phyloP scores from a whole-genome alignment of 192 early-diverging fungal species.

The Phlyctochytrium bullatum region DNA sequence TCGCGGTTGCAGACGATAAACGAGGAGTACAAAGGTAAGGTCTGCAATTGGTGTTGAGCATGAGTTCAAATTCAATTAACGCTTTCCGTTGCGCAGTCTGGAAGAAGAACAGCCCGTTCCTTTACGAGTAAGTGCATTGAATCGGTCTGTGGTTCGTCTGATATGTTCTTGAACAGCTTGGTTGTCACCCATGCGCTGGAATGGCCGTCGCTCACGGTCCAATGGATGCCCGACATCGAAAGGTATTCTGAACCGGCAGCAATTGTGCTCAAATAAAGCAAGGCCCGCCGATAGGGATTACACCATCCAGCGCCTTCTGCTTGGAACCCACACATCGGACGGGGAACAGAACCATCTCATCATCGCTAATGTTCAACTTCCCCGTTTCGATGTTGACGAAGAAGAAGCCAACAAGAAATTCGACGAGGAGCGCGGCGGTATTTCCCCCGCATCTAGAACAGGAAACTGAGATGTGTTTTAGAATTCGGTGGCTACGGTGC shows the following conservation, averaged over 20 bases:
- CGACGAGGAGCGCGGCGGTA: constrained; percentile 75
- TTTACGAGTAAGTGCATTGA: constrained; percentile 74
- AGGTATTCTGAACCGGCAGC: constrained; percentile 56
- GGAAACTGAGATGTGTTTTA: too few species aligned
- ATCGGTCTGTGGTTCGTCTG: too few species aligned
- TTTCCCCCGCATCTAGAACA: too few species aligned
- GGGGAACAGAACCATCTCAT: constrained; percentile 97
- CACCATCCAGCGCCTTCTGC: constrained; percentile 79
- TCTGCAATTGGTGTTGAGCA: too few species aligned
- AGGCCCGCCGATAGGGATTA: constrained; percentile 91
- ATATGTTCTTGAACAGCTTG: constrained; percentile 57
- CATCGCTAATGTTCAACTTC: constrained; percentile 88
- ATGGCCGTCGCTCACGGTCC: constrained; percentile 96
- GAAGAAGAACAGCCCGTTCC: constrained; percentile 99
- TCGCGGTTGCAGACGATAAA: constrained; percentile 19
- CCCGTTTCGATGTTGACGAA: constrained; percentile 64
- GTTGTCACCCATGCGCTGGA: constrained; percentile 97
- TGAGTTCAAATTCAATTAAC: neutral
- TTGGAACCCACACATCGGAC: constrained; percentile 97
- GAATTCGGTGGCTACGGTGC: constrained; percentile 81
- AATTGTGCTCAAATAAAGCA: neutral
- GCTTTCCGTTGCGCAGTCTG: too few species aligned
- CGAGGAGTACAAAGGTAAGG: constrained; percentile 30
- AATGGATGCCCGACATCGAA: constrained; percentile 96
- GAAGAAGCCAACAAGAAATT: constrained; percentile 47